These are phyloP conservation scores for Aspergillus candidus DNA, from an alignment of 2,329 filamentous ascomycete species.

Conservation along the genomic window DNA sequence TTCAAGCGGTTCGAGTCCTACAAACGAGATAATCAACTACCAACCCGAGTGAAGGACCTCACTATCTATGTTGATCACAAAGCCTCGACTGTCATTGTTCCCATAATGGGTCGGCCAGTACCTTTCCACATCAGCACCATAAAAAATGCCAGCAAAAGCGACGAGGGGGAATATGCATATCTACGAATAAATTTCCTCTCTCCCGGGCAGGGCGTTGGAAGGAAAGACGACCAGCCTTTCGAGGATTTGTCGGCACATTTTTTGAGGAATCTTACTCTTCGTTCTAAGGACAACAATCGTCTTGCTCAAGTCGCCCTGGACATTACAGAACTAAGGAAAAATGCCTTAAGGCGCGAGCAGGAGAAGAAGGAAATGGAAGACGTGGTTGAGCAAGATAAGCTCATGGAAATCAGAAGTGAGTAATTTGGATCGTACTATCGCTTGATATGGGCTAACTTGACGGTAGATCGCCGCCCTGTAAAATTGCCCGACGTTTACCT, in stretches of 20 bases:
- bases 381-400: constrained; percentile 96
- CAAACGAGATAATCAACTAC: constrained; percentile 94
- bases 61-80: constrained; percentile 87
- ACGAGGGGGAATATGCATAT: constrained; percentile 90
- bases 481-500: constrained; percentile 93
- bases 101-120: constrained; percentile 94
- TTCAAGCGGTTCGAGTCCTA: constrained; percentile 99
- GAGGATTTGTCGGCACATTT: constrained; percentile 96
- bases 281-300: constrained; percentile 79
- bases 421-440: constrained; percentile 12
- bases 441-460: constrained; percentile 35
- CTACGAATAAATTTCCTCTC: constrained; percentile 96
- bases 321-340: constrained; percentile 94
- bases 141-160: constrained; percentile 97
- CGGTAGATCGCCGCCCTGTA: constrained; percentile 75
- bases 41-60: constrained; percentile 72
- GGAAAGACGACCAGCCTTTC: constrained; percentile 96
- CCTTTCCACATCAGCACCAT: constrained; percentile 98
- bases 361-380: constrained; percentile 99
- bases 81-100: constrained; percentile 82
- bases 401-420: constrained; percentile 86
- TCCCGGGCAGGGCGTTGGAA: constrained; percentile 90
- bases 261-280: constrained; percentile 88
- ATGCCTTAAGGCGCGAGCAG: constrained; percentile 83
- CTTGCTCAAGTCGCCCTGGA: constrained; percentile 87